Evolutionary conservation across 305 asterid genomes (phyloP).

Genomic region (Plantago rigida): DNA sequence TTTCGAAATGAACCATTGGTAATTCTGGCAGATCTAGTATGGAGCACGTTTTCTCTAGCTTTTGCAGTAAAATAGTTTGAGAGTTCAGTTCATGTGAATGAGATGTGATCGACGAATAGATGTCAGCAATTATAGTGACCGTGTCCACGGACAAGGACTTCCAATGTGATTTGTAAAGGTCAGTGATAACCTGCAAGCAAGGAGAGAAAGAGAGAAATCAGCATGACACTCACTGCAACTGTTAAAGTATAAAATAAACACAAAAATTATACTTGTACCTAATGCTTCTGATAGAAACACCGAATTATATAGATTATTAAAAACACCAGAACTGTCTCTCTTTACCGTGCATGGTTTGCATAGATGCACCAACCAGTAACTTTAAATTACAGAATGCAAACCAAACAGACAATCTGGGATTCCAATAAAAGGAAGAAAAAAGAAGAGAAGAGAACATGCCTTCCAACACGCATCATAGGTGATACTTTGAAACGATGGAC

Average conservation of each 20-base stretch:
- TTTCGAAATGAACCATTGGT: slow-evolving; percentile 84
- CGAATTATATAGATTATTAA: too few relatives aligned
- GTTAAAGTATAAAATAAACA: neutral
- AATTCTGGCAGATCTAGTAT: slow-evolving; percentile 70
- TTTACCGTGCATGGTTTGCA: too few relatives aligned
- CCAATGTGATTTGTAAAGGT: slow-evolving; percentile 67
- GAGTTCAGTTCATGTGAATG: slow-evolving; percentile 71
- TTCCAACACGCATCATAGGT: too few relatives aligned
- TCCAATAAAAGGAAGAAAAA: too few relatives aligned
- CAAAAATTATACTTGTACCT: neutral
- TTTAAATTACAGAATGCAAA: too few relatives aligned
- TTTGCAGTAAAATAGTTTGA: slow-evolving; percentile 38
- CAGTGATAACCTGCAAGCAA: slow-evolving; percentile 59
- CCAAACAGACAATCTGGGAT: too few relatives aligned
- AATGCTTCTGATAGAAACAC: neutral
- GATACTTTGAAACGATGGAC: too few relatives aligned
- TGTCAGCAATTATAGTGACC: slow-evolving; percentile 38
- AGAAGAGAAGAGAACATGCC: too few relatives aligned
- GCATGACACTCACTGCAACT: slow-evolving; percentile 7
- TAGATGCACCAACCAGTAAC: too few relatives aligned
- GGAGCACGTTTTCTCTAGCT: slow-evolving; percentile 68
- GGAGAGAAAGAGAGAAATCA: slow-evolving; percentile 24
- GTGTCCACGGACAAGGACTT: slow-evolving; percentile 40
- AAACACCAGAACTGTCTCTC: too few relatives aligned
- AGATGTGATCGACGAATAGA: slow-evolving; percentile 48